Base-by-base conservation (phyloP, 2,329 filamentous ascomycete genomes). In the Exutisphaerella laricina region DNA sequence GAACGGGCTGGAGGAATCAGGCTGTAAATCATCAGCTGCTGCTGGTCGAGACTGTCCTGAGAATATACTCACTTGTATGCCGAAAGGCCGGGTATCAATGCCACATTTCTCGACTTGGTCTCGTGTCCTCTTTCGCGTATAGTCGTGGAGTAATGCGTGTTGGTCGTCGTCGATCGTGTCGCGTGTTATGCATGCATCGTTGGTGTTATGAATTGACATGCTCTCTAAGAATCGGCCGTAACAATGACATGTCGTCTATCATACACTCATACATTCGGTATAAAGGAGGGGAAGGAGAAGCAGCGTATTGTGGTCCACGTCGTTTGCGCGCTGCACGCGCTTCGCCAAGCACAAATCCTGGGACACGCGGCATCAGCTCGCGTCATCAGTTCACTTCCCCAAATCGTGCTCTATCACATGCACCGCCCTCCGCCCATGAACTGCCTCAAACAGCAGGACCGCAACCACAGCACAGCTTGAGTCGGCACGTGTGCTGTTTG, bases 11-110 rank as follows among this genome's bases (percentile, higher is more conserved):
- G 44, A 43, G 9, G 52, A 35, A 37, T 57, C 46, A 14, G 54
- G 43, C 50, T 46, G 22, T 4, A 21, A 12, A 18, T 9, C n/a
- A 29, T 55, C 30, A 54, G 51, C 26, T 13, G 8, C 3, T 10
- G 14, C n/a, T n/a, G n/a, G n/a, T n/a, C n/a, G n/a, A n/a, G n/a
- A n/a, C n/a, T n/a, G n/a, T n/a, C n/a, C 14, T 30, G 13, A 9
- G 4, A 13, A 28, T 5, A 25, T 6, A 12, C 41, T 31, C 16
- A 58, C 54, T 33, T 45, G 51, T 35, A 61, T 53, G 31, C 42
- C 49, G 28, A 61, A 57, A 20, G 58, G 54, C 17, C 51, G 51
- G 41, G 45, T 48, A 41, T 60, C 52, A 36, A 50, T 43, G 32
- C 45, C 50, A 16, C 39, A 41, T 25, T 17, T 29, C 6, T 41